Evolutionary conservation across 2,329 filamentous ascomycete species (phyloP), one percentile per base, ranked within the genome.

Genomic region (Aspergillus floridensis): DNA sequence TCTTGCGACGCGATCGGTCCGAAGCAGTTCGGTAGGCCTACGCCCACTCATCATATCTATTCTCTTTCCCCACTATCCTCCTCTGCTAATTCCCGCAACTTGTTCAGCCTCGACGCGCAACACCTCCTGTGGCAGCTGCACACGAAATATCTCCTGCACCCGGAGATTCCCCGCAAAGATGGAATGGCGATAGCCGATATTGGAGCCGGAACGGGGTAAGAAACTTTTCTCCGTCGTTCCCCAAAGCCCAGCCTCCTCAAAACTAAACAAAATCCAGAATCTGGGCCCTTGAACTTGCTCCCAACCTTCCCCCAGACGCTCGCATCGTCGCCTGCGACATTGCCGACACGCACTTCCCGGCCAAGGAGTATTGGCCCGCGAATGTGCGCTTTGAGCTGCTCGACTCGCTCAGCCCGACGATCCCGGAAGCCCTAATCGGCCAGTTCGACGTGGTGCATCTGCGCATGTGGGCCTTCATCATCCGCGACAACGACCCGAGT

Each of bases 361-460:
- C 14, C 44, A 1, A 53, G 56, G n/a, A 35, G 56, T 1, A 51
- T 14, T 64, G 59, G 55, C 59, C 63, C 3, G 14, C 46, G 5
- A 68, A 68, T 47, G 59, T 65, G 8, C 48, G 38, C 8, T 51
- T 67, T 1, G 49, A 38, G 1, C 26, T 57, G 3, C 57, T 68
- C 1, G 57, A 68, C 44, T 63, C 63, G 5, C 54, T 67, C 4
- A 26, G 31, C 16, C 59, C 65, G 16, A 16, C 38, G 22, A 48
- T 63, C 2, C 63, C 68, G 7, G 7, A 8, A 29, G 26, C 26
- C 26, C 26, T 29, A 5, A 38, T 31, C n/a, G 61, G 61, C 1
- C 57, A 61, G 35, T 67, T 64, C 29, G 66, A 69, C 54, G 63
- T 67, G 22, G 63, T 67, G 0, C 66, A 65, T 60, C 24, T 68